Evolutionary conservation across 306 rosid species (phyloP).

Genomic region (Malus sieversii): DNA sequence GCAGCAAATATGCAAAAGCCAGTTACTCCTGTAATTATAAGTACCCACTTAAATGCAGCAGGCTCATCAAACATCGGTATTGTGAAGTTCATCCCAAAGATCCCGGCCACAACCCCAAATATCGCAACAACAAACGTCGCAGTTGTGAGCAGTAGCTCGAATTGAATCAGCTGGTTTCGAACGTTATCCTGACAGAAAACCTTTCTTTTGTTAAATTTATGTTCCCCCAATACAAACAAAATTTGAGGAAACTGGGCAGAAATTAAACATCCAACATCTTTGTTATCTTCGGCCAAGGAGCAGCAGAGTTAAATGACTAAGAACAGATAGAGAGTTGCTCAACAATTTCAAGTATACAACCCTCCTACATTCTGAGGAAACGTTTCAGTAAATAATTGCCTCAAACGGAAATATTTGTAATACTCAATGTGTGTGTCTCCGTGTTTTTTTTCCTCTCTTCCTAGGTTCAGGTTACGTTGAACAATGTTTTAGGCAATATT

Average conservation of each 20-base stretch:
- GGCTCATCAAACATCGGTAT: constrained; percentile 56
- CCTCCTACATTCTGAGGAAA: too few species aligned
- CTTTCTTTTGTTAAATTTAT: neutral
- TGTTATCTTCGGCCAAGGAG: neutral
- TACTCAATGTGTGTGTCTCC: too few species aligned
- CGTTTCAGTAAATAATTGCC: too few species aligned
- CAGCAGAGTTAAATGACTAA: neutral
- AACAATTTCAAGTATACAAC: too few species aligned
- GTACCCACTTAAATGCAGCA: constrained; percentile 83
- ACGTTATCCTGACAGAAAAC: constrained; percentile 73
- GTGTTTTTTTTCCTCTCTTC: too few species aligned
- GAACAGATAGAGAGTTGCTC: neutral
- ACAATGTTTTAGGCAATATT: neutral
- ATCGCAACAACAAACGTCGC: constrained; percentile 97
- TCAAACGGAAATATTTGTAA: too few species aligned
- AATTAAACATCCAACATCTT: neutral
- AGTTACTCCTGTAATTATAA: constrained; percentile 59
- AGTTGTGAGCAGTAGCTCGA: constrained; percentile 90
- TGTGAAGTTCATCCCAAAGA: constrained; percentile 88
- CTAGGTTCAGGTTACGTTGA: neutral
- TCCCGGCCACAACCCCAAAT: constrained; percentile 94
- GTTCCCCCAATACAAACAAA: neutral
- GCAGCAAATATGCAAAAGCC: constrained; percentile 70
- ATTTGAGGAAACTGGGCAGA: neutral
- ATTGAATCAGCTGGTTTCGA: constrained; percentile 94